These are phyloP conservation scores for Backusella tarrabulga DNA, from an alignment of 192 early-diverging fungal species.

Conservation along the genomic window DNA sequence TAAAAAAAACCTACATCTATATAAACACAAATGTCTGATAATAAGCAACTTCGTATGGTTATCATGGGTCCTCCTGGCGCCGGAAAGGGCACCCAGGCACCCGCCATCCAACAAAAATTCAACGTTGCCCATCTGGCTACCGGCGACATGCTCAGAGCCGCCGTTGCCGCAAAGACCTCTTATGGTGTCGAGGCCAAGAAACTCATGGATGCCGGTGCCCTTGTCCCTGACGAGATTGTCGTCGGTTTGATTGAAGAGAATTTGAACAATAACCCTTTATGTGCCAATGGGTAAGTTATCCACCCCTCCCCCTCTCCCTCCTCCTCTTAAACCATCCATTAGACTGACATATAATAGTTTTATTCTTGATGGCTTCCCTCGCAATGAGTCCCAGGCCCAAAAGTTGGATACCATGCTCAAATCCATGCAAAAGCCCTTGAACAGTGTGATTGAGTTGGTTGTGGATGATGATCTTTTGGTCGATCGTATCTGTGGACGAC, in stretches of 20 bases:
- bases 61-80: constrained; percentile 93
- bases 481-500: constrained; percentile 92
- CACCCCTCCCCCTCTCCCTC: no score
- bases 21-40: neutral
- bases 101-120: constrained; percentile 92
- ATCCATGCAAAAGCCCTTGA: constrained; percentile 69
- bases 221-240: constrained; percentile 98
- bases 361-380: constrained; percentile 99
- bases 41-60: constrained; percentile 62
- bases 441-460: constrained; percentile 87
- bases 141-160: constrained; percentile 98
- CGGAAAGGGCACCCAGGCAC: constrained; percentile 83
- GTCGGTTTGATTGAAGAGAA: constrained; percentile 97
- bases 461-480: constrained; percentile 95
- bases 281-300: constrained; percentile 81
- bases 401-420: constrained; percentile 97
- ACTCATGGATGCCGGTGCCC: constrained; percentile 98
- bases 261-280: constrained; percentile 89
- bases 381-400: constrained; percentile 97
- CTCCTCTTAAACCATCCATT: no score
- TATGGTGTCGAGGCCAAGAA: constrained; percentile 96
- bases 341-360: constrained; percentile 51
- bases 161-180: constrained; percentile 87
- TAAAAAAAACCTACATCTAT: neutral
- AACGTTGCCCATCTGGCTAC: constrained; percentile 98